A percentile compares a stretch with the other conserved stretches of the same genome.
Evolutionary conservation across 371 early-diverging fungal species (phyloP).

Genomic region (Apophysomyces variabilis): DNA sequence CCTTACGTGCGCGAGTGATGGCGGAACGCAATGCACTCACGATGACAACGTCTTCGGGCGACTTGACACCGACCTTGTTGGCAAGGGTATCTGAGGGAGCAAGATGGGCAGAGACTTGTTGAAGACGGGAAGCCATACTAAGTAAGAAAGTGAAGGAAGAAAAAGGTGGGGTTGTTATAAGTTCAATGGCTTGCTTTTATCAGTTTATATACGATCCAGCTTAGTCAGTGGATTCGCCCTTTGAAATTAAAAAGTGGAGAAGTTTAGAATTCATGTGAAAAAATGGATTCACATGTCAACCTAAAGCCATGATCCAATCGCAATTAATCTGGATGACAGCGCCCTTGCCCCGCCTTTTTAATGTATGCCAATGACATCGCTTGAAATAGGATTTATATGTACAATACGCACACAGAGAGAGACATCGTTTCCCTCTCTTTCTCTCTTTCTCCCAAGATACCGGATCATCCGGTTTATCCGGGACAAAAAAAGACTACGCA

Average conservation of each 20-base stretch:
- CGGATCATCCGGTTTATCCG: no score
- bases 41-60: conserved; percentile 86
- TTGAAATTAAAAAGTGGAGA: background rate
- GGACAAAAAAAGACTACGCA: no score
- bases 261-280: background rate
- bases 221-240: background rate
- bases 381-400: background rate
- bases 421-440: no score
- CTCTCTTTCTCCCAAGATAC: no score
- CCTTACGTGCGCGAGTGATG: conserved; percentile 91
- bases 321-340: conserved; percentile 1
- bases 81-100: conserved; percentile 54
- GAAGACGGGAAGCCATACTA: conserved; percentile 67
- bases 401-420: background rate
- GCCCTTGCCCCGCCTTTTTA: background rate
- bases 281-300: background rate
- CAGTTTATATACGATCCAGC: conserved; percentile 7
- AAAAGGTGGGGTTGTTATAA: no score
- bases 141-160: conserved; percentile 4
- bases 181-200: background rate
- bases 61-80: conserved; percentile 79
- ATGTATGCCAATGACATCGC: background rate
- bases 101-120: conserved; percentile 77
- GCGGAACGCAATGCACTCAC: conserved; percentile 91
- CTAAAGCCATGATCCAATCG: background rate